A percentile compares a stretch with the other conserved stretches of the same genome.
Conservation (phyloP, 2,329 filamentous ascomycete genomes). For the Alternaria infectoria region DNA sequence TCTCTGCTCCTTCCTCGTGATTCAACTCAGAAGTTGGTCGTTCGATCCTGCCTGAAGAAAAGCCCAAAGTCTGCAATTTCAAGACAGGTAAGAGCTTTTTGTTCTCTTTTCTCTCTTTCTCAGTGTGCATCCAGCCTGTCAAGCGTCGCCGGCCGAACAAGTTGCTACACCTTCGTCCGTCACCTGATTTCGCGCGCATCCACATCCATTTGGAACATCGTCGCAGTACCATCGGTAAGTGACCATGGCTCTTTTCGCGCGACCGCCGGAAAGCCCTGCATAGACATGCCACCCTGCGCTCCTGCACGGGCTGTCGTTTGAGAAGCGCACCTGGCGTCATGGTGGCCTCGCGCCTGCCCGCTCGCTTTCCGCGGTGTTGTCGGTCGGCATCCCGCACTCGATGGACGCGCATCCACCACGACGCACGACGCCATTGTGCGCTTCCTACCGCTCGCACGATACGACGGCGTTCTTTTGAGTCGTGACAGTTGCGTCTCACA, state of each 20-base stretch:
- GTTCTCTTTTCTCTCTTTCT: background rate
- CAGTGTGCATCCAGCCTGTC: background rate
- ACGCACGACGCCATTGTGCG: slow-evolving; percentile 40
- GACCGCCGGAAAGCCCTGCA: background rate
- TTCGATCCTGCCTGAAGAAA: slow-evolving; percentile 1
- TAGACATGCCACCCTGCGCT: background rate
- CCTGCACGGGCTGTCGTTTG: slow-evolving; percentile 3
- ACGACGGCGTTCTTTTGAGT: slow-evolving; percentile 36
- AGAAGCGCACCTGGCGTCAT: slow-evolving; percentile 21
- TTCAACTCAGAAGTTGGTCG: slow-evolving; percentile 1
- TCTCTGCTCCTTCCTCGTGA: slow-evolving; percentile 15
- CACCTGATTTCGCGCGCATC: slow-evolving; percentile 6
- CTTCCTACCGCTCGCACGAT: slow-evolving; percentile 31
- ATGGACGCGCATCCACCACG: slow-evolving; percentile 32
- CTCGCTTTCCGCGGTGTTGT: slow-evolving; percentile 24
- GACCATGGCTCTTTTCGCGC: background rate
- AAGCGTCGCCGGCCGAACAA: background rate
- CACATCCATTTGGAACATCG: slow-evolving; percentile 3
- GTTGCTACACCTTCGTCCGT: background rate
- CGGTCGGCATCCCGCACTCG: slow-evolving; percentile 29
- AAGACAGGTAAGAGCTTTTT: slow-evolving; percentile 8
- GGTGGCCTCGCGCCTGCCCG: slow-evolving; percentile 15
- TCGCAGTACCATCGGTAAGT: slow-evolving; percentile 1
- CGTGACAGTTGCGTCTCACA: slow-evolving; percentile 49
- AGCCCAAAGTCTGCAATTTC: background rate